A percentile compares a stretch with the other conserved stretches of the same genome.
These are phyloP conservation scores for Helotiales sp. DNA, from an alignment of 2,329 filamentous ascomycete genomes.

Conservation along the genomic window DNA sequence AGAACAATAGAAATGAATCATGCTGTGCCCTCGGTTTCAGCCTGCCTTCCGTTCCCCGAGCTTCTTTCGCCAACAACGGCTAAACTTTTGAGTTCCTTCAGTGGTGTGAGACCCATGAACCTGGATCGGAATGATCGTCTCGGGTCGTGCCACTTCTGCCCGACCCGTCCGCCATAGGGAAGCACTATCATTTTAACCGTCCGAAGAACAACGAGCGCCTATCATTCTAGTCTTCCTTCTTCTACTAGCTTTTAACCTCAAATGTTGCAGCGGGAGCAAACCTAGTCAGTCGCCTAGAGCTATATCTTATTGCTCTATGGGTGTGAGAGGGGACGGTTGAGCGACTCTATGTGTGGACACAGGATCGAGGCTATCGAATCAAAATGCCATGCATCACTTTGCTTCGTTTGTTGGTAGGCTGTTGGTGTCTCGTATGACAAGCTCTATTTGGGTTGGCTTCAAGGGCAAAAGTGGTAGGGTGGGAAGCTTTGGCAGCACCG, in stretches of 20 bases:
- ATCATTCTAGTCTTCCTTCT: background rate
- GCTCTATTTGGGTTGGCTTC: constrained; percentile 19
- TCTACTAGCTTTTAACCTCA: constrained; percentile 15
- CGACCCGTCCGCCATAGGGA: constrained; percentile 30
- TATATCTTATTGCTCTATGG: background rate
- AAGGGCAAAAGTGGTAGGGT: background rate
- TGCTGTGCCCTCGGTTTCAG: constrained; percentile 16
- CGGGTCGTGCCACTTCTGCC: constrained; percentile 35
- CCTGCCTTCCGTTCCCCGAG: constrained; percentile 22
- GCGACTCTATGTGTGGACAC: background rate
- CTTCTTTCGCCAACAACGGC: constrained; percentile 28
- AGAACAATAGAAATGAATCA: constrained; percentile 15
- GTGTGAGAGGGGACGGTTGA: background rate
- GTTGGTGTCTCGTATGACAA: constrained; percentile 24
- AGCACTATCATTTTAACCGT: constrained; percentile 28
- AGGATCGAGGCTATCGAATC: background rate
- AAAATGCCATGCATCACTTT: background rate
- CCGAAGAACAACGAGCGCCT: constrained; percentile 4
- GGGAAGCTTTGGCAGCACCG: background rate
- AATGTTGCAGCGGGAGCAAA: background rate
- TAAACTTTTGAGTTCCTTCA: constrained; percentile 20
- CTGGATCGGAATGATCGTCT: constrained; percentile 37
- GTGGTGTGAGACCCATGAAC: constrained; percentile 26
- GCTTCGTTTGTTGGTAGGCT: constrained; percentile 9
- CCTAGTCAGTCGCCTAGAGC: background rate